phyloP scores from a whole-genome alignment of 441 rosid species.

The Theobroma grandiflorum region DNA sequence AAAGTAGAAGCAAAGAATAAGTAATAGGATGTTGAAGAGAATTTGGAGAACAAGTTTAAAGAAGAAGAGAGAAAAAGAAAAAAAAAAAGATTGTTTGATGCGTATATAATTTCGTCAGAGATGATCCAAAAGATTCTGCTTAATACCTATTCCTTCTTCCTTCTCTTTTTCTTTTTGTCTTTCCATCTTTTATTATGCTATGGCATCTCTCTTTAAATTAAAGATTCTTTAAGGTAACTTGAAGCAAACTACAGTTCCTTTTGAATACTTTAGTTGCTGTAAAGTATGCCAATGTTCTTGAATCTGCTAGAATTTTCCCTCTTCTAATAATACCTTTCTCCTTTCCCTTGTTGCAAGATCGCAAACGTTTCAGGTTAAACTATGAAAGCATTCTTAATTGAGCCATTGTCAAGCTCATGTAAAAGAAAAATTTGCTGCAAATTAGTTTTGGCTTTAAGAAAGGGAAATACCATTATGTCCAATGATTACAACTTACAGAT shows the following conservation, averaged over 20 bases:
- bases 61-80: neutral
- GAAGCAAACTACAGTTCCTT: neutral
- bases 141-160: neutral
- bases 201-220: neutral
- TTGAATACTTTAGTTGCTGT: neutral
- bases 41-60: slow-evolving; percentile 1
- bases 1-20: slow-evolving; percentile 20
- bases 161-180: neutral
- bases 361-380: too few species aligned
- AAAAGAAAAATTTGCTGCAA: neutral
- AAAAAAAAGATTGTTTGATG: neutral
- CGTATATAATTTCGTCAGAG: neutral
- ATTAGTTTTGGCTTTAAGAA: too few species aligned
- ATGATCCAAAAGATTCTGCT: neutral
- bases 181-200: neutral
- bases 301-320: neutral
- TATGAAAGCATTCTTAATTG: neutral
- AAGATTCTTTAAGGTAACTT: neutral
- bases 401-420: neutral
- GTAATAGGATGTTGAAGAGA: neutral
- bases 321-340: neutral
- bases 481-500: too few species aligned
- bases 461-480: too few species aligned
- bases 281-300: neutral
- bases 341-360: neutral